Evolutionary conservation across 345 rosid species (phyloP).

Genomic region (Toxicodendron radicans): DNA sequence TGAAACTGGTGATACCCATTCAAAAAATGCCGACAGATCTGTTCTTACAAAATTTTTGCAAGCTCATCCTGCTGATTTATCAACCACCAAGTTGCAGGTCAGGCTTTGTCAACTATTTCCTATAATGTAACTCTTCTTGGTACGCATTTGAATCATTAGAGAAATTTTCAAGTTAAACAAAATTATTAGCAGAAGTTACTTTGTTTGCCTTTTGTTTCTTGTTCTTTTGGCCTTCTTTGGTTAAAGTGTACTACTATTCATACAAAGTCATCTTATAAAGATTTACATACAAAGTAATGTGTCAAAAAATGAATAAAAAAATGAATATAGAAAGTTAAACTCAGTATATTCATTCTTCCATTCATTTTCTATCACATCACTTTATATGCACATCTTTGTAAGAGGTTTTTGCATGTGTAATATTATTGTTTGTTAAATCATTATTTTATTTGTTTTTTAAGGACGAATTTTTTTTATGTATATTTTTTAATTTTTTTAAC

Average conservation of each 20-base stretch:
- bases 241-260: too few species aligned
- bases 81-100: slow-evolving; percentile 87
- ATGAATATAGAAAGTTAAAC: too few species aligned
- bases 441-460: neutral
- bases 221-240: too few species aligned
- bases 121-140: neutral
- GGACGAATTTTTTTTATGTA: neutral
- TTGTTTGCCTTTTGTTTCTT: too few species aligned
- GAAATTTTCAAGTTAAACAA: neutral
- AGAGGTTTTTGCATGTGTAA: neutral
- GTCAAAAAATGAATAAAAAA: too few species aligned
- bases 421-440: neutral
- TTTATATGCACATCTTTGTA: too few species aligned
- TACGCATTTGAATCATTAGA: neutral
- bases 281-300: too few species aligned
- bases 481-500: slow-evolving; percentile 5
- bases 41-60: slow-evolving; percentile 80
- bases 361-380: too few species aligned
- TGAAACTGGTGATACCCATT: slow-evolving; percentile 48
- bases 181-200: too few species aligned
- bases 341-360: too few species aligned
- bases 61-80: slow-evolving; percentile 78
- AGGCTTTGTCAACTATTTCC: neutral
- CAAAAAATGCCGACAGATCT: slow-evolving; percentile 78
- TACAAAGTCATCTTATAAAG: too few species aligned